Conservation (phyloP, 805 yeast genomes). For the Nakazawaea holstii region DNA sequence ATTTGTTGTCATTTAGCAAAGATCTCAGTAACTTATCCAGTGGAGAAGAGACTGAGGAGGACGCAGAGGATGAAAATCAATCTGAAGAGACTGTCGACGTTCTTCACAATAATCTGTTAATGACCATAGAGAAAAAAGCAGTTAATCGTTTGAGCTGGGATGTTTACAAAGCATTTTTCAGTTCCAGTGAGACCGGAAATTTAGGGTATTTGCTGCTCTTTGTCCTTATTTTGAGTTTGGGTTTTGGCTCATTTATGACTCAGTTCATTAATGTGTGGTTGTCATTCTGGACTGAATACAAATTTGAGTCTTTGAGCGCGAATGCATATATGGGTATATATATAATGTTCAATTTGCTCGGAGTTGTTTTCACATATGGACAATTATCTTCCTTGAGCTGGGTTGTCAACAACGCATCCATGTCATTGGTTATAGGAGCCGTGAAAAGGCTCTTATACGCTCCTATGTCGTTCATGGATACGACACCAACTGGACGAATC, state of each 20-base stretch:
- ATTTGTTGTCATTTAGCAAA: constrained; percentile 43
- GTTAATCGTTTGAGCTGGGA: constrained; percentile 38
- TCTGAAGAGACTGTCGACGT: background rate
- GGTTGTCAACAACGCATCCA: constrained; percentile 48
- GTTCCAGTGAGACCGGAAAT: constrained; percentile 46
- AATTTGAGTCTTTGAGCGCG: too few relatives aligned
- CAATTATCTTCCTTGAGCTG: constrained; percentile 43
- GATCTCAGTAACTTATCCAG: too few relatives aligned
- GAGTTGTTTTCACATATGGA: too few relatives aligned
- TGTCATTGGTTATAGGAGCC: constrained; percentile 53
- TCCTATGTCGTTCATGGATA: constrained; percentile 79
- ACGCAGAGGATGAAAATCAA: constrained; percentile 18
- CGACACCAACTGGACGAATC: constrained; percentile 83
- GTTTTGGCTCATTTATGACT: constrained; percentile 40
- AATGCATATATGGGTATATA: too few relatives aligned
- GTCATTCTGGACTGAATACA: too few relatives aligned
- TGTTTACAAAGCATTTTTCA: constrained; percentile 42
- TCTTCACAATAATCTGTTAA: constrained; percentile 25
- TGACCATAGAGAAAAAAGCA: constrained; percentile 43
- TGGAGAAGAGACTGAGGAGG: constrained; percentile 21
- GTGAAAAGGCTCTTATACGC: constrained; percentile 57
- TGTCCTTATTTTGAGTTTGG: constrained; percentile 6
- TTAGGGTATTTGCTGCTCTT: constrained; percentile 22
- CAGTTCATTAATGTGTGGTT: constrained; percentile 71
- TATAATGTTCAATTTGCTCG: too few relatives aligned